Percentiles rank a stretch among this genome's conserved stretches.
Conservation (phyloP, 1,284 basidiomycete genomes). For the Ganoderma boninense region DNA sequence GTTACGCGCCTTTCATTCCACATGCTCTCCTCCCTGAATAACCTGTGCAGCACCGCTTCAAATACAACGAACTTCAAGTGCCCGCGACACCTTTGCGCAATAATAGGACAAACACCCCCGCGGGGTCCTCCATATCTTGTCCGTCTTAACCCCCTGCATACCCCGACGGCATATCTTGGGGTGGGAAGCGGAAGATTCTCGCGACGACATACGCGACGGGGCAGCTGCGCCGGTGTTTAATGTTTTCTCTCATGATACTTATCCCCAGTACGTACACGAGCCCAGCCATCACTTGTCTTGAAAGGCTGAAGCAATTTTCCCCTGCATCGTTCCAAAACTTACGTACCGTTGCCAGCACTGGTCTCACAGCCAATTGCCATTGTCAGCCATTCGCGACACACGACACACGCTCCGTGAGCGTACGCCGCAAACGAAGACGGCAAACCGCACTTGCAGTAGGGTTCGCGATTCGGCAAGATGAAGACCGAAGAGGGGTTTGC, state of each 20-base stretch:
- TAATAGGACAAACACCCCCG: background rate
- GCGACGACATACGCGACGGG: background rate
- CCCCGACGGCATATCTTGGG: background rate
- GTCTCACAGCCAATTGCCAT: background rate
- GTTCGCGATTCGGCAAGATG: background rate
- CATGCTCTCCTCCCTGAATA: background rate
- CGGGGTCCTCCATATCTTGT: background rate
- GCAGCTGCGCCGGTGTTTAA: background rate
- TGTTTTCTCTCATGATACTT: background rate
- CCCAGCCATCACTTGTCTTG: background rate
- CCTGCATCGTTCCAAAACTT: background rate
- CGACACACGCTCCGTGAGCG: background rate
- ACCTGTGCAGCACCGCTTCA: slow-evolving; percentile 2
- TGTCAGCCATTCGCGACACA: background rate
- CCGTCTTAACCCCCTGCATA: background rate
- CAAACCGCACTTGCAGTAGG: background rate
- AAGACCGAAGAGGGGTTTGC: background rate
- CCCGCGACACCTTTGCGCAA: background rate
- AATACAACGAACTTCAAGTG: background rate
- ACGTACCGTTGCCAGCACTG: background rate
- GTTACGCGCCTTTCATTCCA: background rate
- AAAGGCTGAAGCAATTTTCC: background rate
- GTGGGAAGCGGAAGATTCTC: background rate
- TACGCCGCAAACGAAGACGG: background rate
- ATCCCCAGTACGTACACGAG: background rate